These are phyloP conservation scores for Acorus gramineus DNA, from an alignment of 106 monocot genomes.

Conservation along the genomic window DNA sequence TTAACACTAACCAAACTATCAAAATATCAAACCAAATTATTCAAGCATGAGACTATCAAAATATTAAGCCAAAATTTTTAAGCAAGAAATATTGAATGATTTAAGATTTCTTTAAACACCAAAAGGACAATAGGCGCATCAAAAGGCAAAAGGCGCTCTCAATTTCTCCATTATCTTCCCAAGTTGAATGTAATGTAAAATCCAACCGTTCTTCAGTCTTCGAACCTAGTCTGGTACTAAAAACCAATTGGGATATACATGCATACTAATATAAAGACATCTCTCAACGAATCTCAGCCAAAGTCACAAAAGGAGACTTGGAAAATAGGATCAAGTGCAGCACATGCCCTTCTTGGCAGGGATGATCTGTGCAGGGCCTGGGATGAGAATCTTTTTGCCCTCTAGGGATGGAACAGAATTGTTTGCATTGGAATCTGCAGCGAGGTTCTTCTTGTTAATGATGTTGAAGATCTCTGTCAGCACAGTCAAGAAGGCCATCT, in stretches of 20 bases:
- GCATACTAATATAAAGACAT: constrained; percentile 1
- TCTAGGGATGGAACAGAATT: constrained; percentile 25
- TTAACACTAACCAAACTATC: too few species aligned
- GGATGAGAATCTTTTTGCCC: constrained; percentile 70
- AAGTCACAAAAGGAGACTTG: not conserved
- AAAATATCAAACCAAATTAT: too few species aligned
- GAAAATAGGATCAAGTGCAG: constrained; percentile 29
- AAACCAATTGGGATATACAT: constrained; percentile 1
- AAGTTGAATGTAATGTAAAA: too few species aligned
- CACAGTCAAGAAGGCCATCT: constrained; percentile 67
- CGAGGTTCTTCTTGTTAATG: constrained; percentile 62
- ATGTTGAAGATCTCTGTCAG: constrained; percentile 82
- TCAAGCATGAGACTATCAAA: too few species aligned
- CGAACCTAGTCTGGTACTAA: too few species aligned
- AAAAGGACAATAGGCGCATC: too few species aligned
- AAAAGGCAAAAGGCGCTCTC: too few species aligned
- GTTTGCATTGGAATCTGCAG: constrained; percentile 16
- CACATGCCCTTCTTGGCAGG: constrained; percentile 52
- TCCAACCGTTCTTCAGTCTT: too few species aligned
- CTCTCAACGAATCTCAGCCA: not conserved
- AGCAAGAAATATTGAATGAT: too few species aligned
- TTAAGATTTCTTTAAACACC: too few species aligned
- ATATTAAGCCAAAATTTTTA: too few species aligned
- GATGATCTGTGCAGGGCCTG: constrained; percentile 83
- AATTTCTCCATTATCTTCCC: too few species aligned